A percentile compares a stretch with the other conserved stretches of the same genome.
phyloP scores from a whole-genome alignment of 345 rosid genomes.

The Syzygium jambos region DNA sequence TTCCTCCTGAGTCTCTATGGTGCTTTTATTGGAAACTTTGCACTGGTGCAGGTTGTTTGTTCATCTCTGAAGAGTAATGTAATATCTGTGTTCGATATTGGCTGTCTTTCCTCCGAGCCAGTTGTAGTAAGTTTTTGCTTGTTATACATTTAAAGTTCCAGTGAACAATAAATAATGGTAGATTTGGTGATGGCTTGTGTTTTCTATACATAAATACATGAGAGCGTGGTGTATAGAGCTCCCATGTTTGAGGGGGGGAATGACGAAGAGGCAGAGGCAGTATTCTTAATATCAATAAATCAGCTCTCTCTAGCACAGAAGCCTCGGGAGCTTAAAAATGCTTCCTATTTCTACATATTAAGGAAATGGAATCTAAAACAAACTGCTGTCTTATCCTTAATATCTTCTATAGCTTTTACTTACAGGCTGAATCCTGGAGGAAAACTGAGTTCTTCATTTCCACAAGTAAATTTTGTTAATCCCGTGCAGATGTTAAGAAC shows the following conservation, averaged over 20 bases:
- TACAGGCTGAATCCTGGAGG: neutral
- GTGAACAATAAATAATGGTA: neutral
- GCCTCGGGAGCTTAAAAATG: neutral
- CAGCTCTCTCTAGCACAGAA: neutral
- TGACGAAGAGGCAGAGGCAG: neutral
- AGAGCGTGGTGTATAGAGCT: neutral
- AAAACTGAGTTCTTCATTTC: neutral
- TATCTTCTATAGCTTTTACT: neutral
- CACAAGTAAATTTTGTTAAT: neutral
- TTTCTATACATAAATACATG: neutral
- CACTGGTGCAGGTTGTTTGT: conserved; percentile 60
- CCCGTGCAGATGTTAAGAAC: conserved; percentile 54
- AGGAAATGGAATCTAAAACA: neutral
- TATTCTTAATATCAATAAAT: neutral
- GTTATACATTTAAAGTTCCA: neutral
- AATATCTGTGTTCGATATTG: conserved; percentile 65
- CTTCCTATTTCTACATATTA: neutral
- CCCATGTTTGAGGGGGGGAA: neutral
- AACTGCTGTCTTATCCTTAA: neutral
- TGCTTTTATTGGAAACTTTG: neutral
- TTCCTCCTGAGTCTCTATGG: neutral
- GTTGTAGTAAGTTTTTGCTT: conserved; percentile 39
- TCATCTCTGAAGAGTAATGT: conserved; percentile 46
- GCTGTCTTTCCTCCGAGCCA: conserved; percentile 72
- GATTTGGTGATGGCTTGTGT: neutral